Evolutionary conservation across 495 filamentous ascomycete genomes (phyloP).

Genomic region (Choiromyces venosus): DNA sequence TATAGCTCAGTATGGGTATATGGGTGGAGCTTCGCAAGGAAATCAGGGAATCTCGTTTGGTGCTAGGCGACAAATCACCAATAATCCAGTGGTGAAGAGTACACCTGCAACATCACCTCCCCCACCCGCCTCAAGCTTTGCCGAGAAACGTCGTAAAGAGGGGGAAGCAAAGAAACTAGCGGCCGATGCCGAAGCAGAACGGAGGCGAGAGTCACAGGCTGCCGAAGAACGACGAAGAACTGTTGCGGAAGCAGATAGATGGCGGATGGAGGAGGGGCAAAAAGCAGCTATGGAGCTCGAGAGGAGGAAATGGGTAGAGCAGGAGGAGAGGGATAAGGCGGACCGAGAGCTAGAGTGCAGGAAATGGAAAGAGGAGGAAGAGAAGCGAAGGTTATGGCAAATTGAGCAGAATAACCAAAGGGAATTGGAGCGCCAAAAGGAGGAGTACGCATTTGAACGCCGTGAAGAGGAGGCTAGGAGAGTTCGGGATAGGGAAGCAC

Average conservation of each 20-base stretch:
- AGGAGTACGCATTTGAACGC: constrained; percentile 40
- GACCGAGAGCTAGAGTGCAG: too few species aligned
- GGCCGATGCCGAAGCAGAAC: constrained; percentile 10
- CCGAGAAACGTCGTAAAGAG: constrained; percentile 52
- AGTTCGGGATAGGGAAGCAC: constrained; percentile 35
- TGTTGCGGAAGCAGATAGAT: constrained; percentile 10
- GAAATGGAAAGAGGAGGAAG: constrained; percentile 47
- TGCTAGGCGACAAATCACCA: constrained; percentile 85
- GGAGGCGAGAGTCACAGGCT: constrained; percentile 46
- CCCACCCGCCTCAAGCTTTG: neutral
- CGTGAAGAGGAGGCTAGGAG: constrained; percentile 32
- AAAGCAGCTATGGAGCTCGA: constrained; percentile 54
- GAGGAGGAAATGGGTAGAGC: constrained; percentile 46
- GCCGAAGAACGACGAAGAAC: constrained; percentile 6
- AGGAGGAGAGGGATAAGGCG: constrained; percentile 56
- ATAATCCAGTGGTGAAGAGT: constrained; percentile 60
- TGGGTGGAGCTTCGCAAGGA: constrained; percentile 94
- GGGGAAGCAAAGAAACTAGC: constrained; percentile 40
- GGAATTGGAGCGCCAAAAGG: constrained; percentile 61
- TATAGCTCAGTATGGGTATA: constrained; percentile 96
- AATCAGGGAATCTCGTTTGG: constrained; percentile 93
- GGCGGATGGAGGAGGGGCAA: constrained; percentile 13
- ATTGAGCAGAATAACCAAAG: constrained; percentile 71
- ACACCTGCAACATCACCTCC: constrained; percentile 44
- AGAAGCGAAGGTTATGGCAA: constrained; percentile 61